Evolutionary conservation across 768 basidiomycete genomes (phyloP).

Genomic region (Candolleomyces aberdarensis): DNA sequence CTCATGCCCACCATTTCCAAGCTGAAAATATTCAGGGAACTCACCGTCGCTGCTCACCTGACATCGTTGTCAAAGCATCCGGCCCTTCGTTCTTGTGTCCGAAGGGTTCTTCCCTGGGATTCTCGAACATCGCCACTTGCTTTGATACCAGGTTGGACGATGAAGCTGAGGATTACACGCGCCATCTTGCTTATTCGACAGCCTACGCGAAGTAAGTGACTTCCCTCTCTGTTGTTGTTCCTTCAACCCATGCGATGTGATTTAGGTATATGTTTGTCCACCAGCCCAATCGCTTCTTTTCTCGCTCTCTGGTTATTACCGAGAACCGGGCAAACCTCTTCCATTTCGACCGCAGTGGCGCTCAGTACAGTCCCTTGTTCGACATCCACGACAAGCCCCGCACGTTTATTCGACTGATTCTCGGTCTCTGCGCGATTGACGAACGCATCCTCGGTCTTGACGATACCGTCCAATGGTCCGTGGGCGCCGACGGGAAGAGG

Average conservation of each 20-base stretch:
- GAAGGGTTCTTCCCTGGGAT: not conserved
- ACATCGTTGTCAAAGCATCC: not conserved
- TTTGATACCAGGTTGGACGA: not conserved
- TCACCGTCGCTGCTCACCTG: not conserved
- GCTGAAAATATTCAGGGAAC: too few relatives aligned
- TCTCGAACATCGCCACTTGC: not conserved
- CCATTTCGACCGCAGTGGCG: not conserved
- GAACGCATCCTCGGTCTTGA: not conserved
- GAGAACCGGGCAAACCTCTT: not conserved
- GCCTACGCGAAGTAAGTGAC: not conserved
- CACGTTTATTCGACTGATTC: not conserved
- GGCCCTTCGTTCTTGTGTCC: not conserved
- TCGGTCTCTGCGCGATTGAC: not conserved
- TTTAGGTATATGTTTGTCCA: not conserved
- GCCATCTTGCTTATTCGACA: not conserved
- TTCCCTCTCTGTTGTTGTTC: too few relatives aligned
- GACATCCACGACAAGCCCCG: not conserved
- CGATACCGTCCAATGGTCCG: not conserved
- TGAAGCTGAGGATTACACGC: not conserved
- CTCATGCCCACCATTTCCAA: too few relatives aligned
- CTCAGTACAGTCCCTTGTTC: not conserved
- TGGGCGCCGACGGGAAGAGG: not conserved
- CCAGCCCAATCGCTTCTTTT: constrained; percentile 1
- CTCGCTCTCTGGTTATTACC: not conserved
- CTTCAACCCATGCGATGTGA: not conserved